Percentiles rank a stretch among this genome's conserved stretches.
Conservation (phyloP, 768 basidiomycete genomes). For the Hydnomerulius pinastri region DNA sequence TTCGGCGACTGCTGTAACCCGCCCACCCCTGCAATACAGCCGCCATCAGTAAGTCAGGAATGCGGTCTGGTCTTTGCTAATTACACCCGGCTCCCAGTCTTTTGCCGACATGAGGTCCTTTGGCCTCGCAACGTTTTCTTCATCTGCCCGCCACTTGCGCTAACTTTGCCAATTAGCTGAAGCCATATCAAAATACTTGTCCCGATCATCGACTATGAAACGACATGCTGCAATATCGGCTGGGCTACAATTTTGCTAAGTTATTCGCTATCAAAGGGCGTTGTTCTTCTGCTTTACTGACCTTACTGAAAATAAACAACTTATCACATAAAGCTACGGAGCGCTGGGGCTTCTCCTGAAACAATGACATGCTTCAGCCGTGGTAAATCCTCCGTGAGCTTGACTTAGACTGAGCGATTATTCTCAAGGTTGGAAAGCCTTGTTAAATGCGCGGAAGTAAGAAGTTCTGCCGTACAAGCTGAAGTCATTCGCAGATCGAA, state of each 20-base stretch:
- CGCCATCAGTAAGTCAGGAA: no score
- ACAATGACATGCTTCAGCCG: conserved; percentile 6
- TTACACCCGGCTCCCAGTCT: conserved; percentile 12
- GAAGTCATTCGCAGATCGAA: conserved; percentile 35
- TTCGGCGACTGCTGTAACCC: conserved; percentile 8
- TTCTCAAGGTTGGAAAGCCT: conserved; percentile 30
- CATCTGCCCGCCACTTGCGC: conserved; percentile 31
- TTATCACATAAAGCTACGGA: conserved; percentile 24
- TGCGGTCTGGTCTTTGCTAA: conserved; percentile 2
- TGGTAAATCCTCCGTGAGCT: conserved; percentile 3
- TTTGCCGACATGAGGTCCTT: conserved; percentile 22
- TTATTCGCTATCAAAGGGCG: conserved; percentile 10
- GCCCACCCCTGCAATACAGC: not conserved
- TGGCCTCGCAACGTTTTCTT: conserved; percentile 34
- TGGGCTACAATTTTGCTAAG: conserved; percentile 11
- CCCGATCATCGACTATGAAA: conserved; percentile 21
- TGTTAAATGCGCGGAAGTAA: conserved; percentile 16
- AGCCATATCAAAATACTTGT: conserved; percentile 8
- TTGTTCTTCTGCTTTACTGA: conserved; percentile 10
- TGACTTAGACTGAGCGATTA: conserved; percentile 2
- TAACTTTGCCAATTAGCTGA: conserved; percentile 20
- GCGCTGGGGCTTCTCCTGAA: conserved; percentile 9
- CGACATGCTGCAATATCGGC: conserved; percentile 29
- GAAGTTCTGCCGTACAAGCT: conserved; percentile 23
- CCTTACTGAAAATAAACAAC: conserved; percentile 19